Evolutionary conservation across 2,329 filamentous ascomycete species (phyloP), one percentile per base, ranked within the genome.

Genomic region (Diaporthe sp.): DNA sequence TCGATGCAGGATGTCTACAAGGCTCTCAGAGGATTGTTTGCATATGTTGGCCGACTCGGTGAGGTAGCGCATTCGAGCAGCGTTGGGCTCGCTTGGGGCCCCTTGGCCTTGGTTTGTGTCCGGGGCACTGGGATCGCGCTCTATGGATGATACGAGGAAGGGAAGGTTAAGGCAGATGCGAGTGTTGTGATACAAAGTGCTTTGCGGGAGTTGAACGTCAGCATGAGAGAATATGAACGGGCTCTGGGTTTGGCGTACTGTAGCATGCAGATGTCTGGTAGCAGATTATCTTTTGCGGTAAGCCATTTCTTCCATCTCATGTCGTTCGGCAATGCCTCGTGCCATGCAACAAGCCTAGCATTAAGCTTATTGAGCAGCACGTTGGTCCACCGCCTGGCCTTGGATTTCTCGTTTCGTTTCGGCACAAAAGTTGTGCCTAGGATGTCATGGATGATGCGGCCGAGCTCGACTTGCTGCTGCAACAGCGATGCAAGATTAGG

Each of bases 231-330:
- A 22, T 9, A 2, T 15, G 10, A 3, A n/a, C 1, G 44, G 44
- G 2, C 7, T n/a, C 0, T 15, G 20, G 20, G 7, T 6, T 47
- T 22, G 22, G 5, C 63, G n/a, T 67, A 67, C 63, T 67, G 63
- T 34, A 67, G 63, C 42, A 67, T 51, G 28, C 25, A 22, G 31
- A 51, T 51, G 0, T 67, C 63, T 2, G 63, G 42, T 3, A 51
- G 20, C 63, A 67, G 20, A n/a, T 37, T 67, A 3, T 67, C 63
- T 17, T 67, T 67, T 2, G 63, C 63, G 2, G 44, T 67, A 1
- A 37, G 28, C 63, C 63, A 67, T 37, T 37, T 67, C 44, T 67
- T 67, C 63, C 63, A 67, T 20, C 63, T 67, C 63, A 67, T 67
- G 0, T 67, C 63, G 15, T 13, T 47, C 6, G 63, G 63, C 31